A percentile compares a stretch with the other conserved stretches of the same genome.
phyloP scores from a whole-genome alignment of 129 eudicot genomes.

The Mikania micrantha region DNA sequence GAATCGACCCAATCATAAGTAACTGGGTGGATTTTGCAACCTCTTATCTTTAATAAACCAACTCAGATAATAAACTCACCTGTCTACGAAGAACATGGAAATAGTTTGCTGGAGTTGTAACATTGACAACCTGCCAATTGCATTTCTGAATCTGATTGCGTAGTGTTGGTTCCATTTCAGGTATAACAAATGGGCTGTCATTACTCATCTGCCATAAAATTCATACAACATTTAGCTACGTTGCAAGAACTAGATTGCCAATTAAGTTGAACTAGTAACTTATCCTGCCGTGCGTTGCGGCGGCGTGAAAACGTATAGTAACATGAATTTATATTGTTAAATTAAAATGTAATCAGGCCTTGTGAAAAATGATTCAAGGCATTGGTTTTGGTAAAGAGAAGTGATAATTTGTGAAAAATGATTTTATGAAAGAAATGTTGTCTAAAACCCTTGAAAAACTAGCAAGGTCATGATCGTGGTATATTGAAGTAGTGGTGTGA shows the following conservation, averaged over 20 bases:
- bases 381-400: too few species aligned
- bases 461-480: too few species aligned
- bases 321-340: too few species aligned
- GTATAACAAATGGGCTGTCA: conserved; percentile 53
- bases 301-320: too few species aligned
- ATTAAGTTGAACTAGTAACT: too few species aligned
- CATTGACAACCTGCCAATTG: conserved; percentile 98
- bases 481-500: too few species aligned
- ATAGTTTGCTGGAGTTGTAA: conserved; percentile 94
- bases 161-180: conserved; percentile 44
- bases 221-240: neutral
- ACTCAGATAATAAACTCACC: conserved; percentile 34
- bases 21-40: neutral
- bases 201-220: conserved; percentile 71
- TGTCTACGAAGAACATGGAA: conserved; percentile 94
- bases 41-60: neutral
- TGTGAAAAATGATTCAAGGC: too few species aligned
- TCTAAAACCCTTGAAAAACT: too few species aligned
- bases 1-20: neutral
- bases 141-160: conserved; percentile 87
- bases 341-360: too few species aligned
- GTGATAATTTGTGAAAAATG: too few species aligned
- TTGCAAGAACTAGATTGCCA: neutral
- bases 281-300: too few species aligned
- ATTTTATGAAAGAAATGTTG: too few species aligned